Percentiles rank a stretch among this genome's conserved stretches.
These are phyloP conservation scores for Entonaema liquescens DNA, from an alignment of 495 filamentous ascomycete genomes.

Conservation along the genomic window DNA sequence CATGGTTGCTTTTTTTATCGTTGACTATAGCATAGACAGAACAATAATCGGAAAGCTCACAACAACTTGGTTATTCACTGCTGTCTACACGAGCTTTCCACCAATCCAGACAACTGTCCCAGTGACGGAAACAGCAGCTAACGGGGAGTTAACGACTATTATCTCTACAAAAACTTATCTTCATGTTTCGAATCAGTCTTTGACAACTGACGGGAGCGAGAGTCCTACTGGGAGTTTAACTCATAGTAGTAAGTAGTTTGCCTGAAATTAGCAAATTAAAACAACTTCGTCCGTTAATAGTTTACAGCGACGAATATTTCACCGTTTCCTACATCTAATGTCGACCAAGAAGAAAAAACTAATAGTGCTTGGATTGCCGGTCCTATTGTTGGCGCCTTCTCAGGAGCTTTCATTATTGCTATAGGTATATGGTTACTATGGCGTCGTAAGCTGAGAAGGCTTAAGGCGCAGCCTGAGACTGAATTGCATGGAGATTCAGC, in stretches of 20 bases:
- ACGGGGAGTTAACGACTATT: not conserved
- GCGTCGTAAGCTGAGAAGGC: slow-evolving; percentile 10
- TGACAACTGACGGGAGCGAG: too few species aligned
- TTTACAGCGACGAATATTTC: not conserved
- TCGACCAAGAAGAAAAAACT: not conserved
- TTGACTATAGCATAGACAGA: slow-evolving; percentile 7
- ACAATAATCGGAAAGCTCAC: not conserved
- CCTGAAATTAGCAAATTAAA: not conserved
- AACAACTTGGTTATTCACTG: slow-evolving; percentile 7
- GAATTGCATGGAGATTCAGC: slow-evolving; percentile 11
- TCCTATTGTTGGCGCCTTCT: slow-evolving; percentile 8
- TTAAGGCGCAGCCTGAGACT: not conserved
- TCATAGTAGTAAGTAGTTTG: not conserved
- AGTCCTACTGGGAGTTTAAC: not conserved
- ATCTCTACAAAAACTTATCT: slow-evolving; percentile 19
- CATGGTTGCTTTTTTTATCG: too few species aligned
- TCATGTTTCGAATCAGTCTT: not conserved
- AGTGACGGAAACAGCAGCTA: not conserved
- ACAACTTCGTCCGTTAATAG: not conserved
- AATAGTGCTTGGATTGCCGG: slow-evolving; percentile 27
- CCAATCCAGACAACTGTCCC: slow-evolving; percentile 13
- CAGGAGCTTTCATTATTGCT: slow-evolving; percentile 2
- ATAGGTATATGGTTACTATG: slow-evolving; percentile 7
- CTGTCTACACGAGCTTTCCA: not conserved
- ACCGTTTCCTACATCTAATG: not conserved